Percentiles rank a stretch among this genome's conserved stretches.
These are phyloP conservation scores for Phlebopus sp. DNA, from an alignment of 1,284 basidiomycete genomes.

Conservation along the genomic window DNA sequence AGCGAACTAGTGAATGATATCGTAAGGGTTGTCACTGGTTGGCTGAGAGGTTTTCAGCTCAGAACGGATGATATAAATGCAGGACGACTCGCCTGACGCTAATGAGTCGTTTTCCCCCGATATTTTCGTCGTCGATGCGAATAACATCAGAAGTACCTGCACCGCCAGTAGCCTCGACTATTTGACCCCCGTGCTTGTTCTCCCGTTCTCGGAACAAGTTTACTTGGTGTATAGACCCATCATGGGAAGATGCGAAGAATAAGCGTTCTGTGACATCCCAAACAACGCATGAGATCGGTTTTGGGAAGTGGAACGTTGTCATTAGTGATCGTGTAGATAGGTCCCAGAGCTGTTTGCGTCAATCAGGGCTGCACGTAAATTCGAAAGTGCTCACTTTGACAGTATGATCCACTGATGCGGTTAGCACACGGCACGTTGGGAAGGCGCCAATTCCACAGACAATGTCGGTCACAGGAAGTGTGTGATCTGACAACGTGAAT, in stretches of 20 bases:
- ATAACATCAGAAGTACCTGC: slow-evolving; percentile 68
- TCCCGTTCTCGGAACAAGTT: slow-evolving; percentile 72
- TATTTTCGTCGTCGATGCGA: slow-evolving; percentile 52
- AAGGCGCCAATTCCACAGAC: slow-evolving; percentile 76
- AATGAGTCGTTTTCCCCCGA: slow-evolving; percentile 56
- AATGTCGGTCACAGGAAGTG: slow-evolving; percentile 84
- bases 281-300: slow-evolving; percentile 63
- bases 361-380: neutral
- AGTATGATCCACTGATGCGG: slow-evolving; percentile 86
- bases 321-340: slow-evolving; percentile 71
- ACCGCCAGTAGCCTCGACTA: slow-evolving; percentile 74
- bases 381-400: slow-evolving; percentile 65
- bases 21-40: slow-evolving; percentile 67
- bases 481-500: slow-evolving; percentile 86
- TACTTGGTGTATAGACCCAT: slow-evolving; percentile 76
- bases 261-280: slow-evolving; percentile 85
- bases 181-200: slow-evolving; percentile 43
- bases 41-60: slow-evolving; percentile 33
- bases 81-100: slow-evolving; percentile 49
- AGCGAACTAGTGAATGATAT: slow-evolving; percentile 80
- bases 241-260: slow-evolving; percentile 78
- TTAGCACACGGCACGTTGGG: slow-evolving; percentile 75
- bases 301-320: slow-evolving; percentile 84
- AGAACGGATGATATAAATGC: slow-evolving; percentile 4
- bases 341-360: slow-evolving; percentile 69